A percentile compares a stretch with the other conserved stretches of the same genome.
Evolutionary conservation across 2,329 filamentous ascomycete genomes (phyloP).

Genomic region (Verticillium albo-atrum): DNA sequence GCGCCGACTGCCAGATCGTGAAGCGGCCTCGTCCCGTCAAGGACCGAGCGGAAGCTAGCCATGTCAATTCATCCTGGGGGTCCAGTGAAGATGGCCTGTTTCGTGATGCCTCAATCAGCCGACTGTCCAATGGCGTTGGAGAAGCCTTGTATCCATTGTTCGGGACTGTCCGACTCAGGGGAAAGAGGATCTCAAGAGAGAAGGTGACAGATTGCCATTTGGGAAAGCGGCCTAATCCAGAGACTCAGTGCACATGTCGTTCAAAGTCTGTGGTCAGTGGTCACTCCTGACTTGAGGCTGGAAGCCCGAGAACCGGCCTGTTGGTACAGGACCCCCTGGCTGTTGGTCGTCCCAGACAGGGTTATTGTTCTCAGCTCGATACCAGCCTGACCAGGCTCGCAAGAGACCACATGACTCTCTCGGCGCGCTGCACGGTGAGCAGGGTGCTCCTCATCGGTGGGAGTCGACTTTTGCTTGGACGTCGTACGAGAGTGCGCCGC

Average conservation of each 20-base stretch:
- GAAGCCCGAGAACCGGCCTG: neutral
- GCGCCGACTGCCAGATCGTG: neutral
- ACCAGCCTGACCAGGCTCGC: neutral
- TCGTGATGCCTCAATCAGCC: conserved; percentile 1
- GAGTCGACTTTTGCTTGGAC: neutral
- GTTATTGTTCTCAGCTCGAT: neutral
- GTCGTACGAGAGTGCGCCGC: neutral
- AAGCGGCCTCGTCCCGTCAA: neutral
- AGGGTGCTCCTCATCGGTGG: neutral
- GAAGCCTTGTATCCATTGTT: neutral
- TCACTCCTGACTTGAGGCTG: neutral
- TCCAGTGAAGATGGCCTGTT: neutral
- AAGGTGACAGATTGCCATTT: neutral
- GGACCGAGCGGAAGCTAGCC: neutral
- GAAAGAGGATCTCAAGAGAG: neutral
- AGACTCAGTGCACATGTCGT: neutral
- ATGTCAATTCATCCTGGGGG: neutral
- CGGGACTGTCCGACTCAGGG: neutral
- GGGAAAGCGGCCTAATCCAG: neutral
- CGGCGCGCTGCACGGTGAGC: neutral
- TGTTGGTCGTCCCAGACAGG: neutral
- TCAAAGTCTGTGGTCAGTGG: neutral
- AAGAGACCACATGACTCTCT: neutral
- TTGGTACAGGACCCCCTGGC: neutral
- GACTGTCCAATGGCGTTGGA: conserved; percentile 4